Evolutionary conservation across 768 basidiomycete species (phyloP), one percentile per base, ranked within the genome.

Genomic region (Melanogaster broomeanus): DNA sequence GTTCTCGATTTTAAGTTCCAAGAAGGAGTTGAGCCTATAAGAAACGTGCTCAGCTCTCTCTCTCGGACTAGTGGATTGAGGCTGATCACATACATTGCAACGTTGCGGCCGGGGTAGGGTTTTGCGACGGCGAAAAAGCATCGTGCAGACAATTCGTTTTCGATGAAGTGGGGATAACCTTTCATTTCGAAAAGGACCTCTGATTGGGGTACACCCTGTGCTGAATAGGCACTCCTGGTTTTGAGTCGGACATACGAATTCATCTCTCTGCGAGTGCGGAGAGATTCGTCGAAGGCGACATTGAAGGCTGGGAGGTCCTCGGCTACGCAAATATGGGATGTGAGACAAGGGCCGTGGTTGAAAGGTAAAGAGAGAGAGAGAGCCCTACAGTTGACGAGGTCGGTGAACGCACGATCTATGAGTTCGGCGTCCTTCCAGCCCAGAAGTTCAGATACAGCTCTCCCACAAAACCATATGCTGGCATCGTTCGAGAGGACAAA

Each of bases 1-100:
- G 66, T 97, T 93, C 71, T 95, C 92, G 49, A 87, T 74, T 68
- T 93, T 94, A 44, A 96, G 80, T 62, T 96, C 93, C 31, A 97
- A 61, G 58, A 85, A 82, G 1, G 84, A 82, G 56, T 86, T 81
- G 27, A 89, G 69, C 80, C 89, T 90, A 42, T 31, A 46, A 34
- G 30, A 9, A 48, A 21, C 3, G 18, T 48, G 37, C 16, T 59
- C 28, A 60, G 52, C n/a, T 27, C 19, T 19, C 19, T 19, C 25
- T 25, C 7, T 7, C 8, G 6, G 39, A 16, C 15, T 0, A 10
- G 22, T 31, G 2, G 47, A 31, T 37, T n/a, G 41, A 48, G 21
- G 39, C 28, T 37, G 19, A 48, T 1, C 41, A n/a, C 80, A 49
- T 64, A 87, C 88, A 85, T 83, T 33, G 85, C 81, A 18, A 76